These are phyloP conservation scores for Phaeosphaeria sp. DNA, from an alignment of 2,329 filamentous ascomycete genomes.

Conservation along the genomic window DNA sequence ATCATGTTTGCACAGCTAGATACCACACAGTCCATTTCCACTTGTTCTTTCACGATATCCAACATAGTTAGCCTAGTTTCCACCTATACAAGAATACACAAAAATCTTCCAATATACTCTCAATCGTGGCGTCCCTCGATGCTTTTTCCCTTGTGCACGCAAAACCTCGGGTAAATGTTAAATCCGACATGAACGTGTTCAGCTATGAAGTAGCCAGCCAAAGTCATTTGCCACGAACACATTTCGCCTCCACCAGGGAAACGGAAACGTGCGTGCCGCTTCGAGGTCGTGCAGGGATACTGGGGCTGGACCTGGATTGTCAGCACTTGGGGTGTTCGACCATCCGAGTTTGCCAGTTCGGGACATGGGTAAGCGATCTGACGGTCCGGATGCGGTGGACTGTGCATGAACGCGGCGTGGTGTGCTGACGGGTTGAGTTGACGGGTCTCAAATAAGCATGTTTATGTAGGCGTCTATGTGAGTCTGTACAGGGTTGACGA, in stretches of 20 bases:
- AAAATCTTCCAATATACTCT: background rate
- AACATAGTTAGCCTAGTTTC: background rate
- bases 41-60: background rate
- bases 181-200: no score
- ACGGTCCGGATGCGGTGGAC: background rate
- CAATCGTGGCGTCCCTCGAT: background rate
- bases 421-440: background rate
- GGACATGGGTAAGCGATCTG: constrained; percentile 2
- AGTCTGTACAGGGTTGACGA: no score
- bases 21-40: background rate
- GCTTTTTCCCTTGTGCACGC: background rate
- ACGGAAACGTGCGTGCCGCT: background rate
- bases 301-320: background rate
- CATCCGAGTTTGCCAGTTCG: background rate
- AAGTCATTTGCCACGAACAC: background rate
- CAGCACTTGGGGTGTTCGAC: background rate
- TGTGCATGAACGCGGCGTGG: background rate
- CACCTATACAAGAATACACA: background rate
- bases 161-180: no score
- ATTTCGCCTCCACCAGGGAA: background rate
- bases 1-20: background rate
- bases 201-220: background rate
- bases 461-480: no score
- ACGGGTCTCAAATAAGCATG: no score
- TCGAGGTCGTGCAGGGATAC: background rate